phyloP scores from a whole-genome alignment of 108 stramenopile species.

The Stephanodiscus triporus region DNA sequence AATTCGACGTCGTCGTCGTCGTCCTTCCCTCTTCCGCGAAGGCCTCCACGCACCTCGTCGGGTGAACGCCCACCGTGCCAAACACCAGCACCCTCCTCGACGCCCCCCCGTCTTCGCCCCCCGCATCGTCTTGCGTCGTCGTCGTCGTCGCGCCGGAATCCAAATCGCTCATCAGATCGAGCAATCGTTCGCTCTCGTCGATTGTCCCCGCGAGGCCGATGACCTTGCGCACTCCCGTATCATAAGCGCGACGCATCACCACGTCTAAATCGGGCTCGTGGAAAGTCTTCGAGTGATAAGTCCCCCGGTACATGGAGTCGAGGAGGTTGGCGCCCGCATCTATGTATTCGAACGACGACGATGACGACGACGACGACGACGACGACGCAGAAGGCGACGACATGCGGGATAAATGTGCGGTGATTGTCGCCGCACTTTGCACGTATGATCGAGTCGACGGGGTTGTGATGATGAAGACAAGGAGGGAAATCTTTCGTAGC shows the following conservation, averaged over 20 bases:
- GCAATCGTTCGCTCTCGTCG: conserved; percentile 61
- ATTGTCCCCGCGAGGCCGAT: conserved; percentile 81
- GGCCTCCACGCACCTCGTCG: conserved; percentile 88
- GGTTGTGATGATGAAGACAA: no score
- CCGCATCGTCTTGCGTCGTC: neutral
- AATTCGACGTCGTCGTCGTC: neutral
- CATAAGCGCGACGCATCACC: conserved; percentile 80
- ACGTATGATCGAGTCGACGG: no score
- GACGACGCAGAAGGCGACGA: neutral
- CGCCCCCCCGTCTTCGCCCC: neutral
- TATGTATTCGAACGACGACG: conserved; percentile 39
- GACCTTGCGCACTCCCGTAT: conserved; percentile 64
- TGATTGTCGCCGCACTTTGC: no score
- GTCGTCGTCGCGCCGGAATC: conserved; percentile 63
- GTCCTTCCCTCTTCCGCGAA: conserved; percentile 48
- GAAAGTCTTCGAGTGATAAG: conserved; percentile 77
- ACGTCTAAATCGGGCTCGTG: conserved; percentile 89
- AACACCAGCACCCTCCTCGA: conserved; percentile 52
- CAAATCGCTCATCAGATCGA: conserved; percentile 39
- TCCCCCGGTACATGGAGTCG: conserved; percentile 86
- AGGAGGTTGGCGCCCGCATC: conserved; percentile 96
- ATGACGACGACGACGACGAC: neutral
- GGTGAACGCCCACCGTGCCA: conserved; percentile 94
- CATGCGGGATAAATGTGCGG: no score
- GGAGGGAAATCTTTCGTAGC: no score